Evolutionary conservation across 139 green algal species (phyloP).

Genomic region (Picochlorum sp.): DNA sequence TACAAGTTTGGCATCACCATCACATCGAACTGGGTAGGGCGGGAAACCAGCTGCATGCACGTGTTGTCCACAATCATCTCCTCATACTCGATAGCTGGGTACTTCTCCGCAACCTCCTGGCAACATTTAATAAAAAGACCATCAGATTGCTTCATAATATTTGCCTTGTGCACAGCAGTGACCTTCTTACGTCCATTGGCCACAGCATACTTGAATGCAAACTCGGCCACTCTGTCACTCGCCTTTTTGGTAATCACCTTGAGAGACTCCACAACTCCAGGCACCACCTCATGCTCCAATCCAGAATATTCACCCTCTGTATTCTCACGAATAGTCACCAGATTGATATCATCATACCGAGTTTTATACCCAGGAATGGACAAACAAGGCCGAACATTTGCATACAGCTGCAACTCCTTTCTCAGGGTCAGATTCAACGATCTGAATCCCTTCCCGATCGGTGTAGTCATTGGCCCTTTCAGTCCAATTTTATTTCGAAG

Average conservation of each 20-base stretch:
- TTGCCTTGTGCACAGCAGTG: slow-evolving; percentile 73
- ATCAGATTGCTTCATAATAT: slow-evolving; percentile 98
- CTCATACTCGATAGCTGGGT: slow-evolving; percentile 86
- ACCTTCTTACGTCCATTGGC: slow-evolving; percentile 74
- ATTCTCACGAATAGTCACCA: slow-evolving; percentile 96
- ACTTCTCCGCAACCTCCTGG: slow-evolving; percentile 68
- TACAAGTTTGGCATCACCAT: slow-evolving; percentile 97
- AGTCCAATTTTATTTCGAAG: slow-evolving; percentile 81
- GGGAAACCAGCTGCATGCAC: slow-evolving; percentile 81
- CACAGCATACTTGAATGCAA: slow-evolving; percentile 83
- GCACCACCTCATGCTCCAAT: slow-evolving; percentile 91
- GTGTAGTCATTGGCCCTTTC: slow-evolving; percentile 94
- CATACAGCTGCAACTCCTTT: slow-evolving; percentile 93
- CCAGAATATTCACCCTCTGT: slow-evolving; percentile 96
- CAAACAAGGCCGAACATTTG: slow-evolving; percentile 94
- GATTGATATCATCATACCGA: slow-evolving; percentile 86
- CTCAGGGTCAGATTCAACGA: slow-evolving; percentile 93
- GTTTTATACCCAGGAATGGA: slow-evolving; percentile 90
- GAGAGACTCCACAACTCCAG: slow-evolving; percentile 86
- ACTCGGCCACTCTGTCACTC: slow-evolving; percentile 78
- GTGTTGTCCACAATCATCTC: slow-evolving; percentile 97
- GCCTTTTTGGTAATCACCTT: slow-evolving; percentile 90
- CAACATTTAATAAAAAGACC: slow-evolving; percentile 80
- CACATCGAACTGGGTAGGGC: slow-evolving; percentile 88
- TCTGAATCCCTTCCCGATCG: slow-evolving; percentile 89